Evolutionary conservation across 345 rosid genomes (phyloP).

Genomic region (Acer campestre): DNA sequence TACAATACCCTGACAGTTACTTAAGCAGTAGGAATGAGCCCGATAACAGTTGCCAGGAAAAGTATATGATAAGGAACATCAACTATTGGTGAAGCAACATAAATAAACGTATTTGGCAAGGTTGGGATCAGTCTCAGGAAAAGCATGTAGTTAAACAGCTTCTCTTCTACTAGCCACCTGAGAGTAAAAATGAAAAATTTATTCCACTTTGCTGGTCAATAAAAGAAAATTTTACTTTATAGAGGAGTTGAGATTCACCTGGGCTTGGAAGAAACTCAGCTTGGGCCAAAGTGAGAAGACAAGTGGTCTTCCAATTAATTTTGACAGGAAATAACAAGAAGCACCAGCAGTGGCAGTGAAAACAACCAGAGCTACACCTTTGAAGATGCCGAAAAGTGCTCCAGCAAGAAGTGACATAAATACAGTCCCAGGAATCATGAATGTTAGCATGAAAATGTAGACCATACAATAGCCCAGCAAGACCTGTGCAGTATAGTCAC

Average conservation of each 20-base stretch:
- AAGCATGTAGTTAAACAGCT: conserved; percentile 82
- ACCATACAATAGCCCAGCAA: conserved; percentile 78
- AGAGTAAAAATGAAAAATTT: no score
- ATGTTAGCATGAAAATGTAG: conserved; percentile 91
- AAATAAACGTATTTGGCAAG: conserved; percentile 86
- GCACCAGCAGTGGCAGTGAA: conserved; percentile 94
- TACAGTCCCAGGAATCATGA: conserved; percentile 93
- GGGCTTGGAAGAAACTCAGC: conserved; percentile 81
- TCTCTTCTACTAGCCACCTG: conserved; percentile 83
- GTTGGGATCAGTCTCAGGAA: conserved; percentile 92
- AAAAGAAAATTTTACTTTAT: no score
- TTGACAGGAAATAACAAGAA: conserved; percentile 89
- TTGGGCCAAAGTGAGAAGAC: conserved; percentile 89
- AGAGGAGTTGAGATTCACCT: conserved; percentile 49
- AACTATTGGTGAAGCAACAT: conserved; percentile 91
- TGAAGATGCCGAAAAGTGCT: conserved; percentile 79
- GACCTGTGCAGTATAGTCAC: conserved; percentile 84
- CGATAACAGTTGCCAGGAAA: conserved; percentile 76
- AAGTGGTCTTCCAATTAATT: conserved; percentile 78
- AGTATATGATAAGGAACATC: conserved; percentile 89
- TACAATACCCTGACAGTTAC: conserved; percentile 80
- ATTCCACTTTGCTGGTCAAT: conserved; percentile 4
- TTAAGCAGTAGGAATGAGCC: conserved; percentile 89
- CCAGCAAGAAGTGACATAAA: conserved; percentile 98
- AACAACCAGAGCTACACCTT: conserved; percentile 89